A percentile compares a stretch with the other conserved stretches of the same genome.
Evolutionary conservation across 108 stramenopile genomes (phyloP).

Genomic region (Pseudonitzschia multiseries): DNA sequence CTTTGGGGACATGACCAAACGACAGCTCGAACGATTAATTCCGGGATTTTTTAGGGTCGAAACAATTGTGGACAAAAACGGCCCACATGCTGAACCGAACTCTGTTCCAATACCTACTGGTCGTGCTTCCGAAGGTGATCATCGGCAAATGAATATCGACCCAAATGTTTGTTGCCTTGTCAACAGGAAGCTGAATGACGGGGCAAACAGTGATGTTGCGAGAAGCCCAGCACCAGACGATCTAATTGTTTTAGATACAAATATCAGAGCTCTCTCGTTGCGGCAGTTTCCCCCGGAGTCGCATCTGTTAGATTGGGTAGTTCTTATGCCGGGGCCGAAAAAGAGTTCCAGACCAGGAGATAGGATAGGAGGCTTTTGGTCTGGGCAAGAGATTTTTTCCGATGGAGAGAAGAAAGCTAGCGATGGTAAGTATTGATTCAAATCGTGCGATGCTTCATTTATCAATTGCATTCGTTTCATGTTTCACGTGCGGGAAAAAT

Average conservation of each 20-base stretch:
- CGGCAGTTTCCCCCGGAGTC: conserved; percentile 50
- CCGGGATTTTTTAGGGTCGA: conserved; percentile 77
- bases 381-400: conserved; percentile 48
- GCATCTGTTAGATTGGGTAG: conserved; percentile 46
- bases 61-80: conserved; percentile 43
- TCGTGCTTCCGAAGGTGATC: conserved; percentile 18
- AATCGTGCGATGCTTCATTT: background rate
- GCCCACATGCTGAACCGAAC: conserved; percentile 36
- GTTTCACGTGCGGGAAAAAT: background rate
- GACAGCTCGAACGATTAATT: conserved; percentile 52
- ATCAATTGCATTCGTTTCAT: background rate
- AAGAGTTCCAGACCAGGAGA: conserved; percentile 36
- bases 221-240: conserved; percentile 50
- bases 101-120: conserved; percentile 38
- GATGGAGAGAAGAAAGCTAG: conserved; percentile 26
- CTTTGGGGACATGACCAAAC: conserved; percentile 53
- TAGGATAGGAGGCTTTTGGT: conserved; percentile 68
- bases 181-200: conserved; percentile 21
- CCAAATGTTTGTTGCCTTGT: conserved; percentile 64
- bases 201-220: conserved; percentile 20
- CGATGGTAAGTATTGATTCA: conserved; percentile 15
- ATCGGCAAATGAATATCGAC: conserved; percentile 40
- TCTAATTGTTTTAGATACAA: conserved; percentile 75
- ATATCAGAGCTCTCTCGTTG: conserved; percentile 57
- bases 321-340: conserved; percentile 47